Evolutionary conservation across 129 eudicot species (phyloP), one percentile per base, ranked within the genome.

Genomic region (Saposhnikovia divaricata): DNA sequence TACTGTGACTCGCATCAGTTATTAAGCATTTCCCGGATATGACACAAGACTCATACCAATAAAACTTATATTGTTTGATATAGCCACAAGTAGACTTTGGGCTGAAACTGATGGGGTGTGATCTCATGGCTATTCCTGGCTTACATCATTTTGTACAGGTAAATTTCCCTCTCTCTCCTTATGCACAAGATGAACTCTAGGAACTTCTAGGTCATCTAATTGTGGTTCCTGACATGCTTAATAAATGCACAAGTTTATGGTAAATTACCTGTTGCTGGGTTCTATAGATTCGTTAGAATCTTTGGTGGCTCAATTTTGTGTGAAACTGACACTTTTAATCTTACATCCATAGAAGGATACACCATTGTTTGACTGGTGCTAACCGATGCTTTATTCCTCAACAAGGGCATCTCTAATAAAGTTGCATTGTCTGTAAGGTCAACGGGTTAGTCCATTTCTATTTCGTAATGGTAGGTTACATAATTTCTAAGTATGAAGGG

Each of bases 121-220:
- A 91, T 83, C 70, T 91, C 68, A 89, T 91, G 97, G 91, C 97
- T 2, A 87, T 91, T 77, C 97, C 97, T 2, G 97, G 97, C 51
- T 69, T 91, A 61, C 83, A 87, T 83, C 89, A 81, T 5, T 81
- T 76, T 43, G 73, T 91, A 75, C 97, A 91, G 97, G 97, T 91
- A 75, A 74, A 57, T 38, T 27, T 61, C 44, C 72, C 70, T 34
- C 75, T 43, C 37, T 42, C 51, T 39, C 7, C 13, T 27, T 25
- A 2, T 75, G 42, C 77, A 10, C 38, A 21, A 44, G 31, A 74
- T n/a, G 48, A n/a, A 44, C 55, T 5, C 37, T 74, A 61, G 28
- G 76, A 72, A 72, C 12, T 72, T 72, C 50, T 72, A 11, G 76
- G 28, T 31, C 34, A 74, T 74, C 65, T 15, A 31, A 14, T 9